Conservation (phyloP, 768 basidiomycete genomes). For the Tulasnella sp. region DNA sequence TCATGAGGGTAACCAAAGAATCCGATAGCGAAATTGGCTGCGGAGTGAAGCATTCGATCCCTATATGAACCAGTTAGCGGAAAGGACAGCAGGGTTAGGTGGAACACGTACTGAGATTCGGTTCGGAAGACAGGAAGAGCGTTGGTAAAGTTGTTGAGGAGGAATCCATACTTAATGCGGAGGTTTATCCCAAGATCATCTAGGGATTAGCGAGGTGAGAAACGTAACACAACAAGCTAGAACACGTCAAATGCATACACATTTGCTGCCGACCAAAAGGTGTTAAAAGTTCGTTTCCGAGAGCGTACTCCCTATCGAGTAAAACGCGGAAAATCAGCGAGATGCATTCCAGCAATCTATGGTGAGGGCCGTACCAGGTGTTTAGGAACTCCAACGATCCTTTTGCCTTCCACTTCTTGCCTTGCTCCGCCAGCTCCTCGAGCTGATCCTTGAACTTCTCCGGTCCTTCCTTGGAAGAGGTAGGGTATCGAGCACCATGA, state of each 20-base stretch:
- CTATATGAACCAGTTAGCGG: constrained; percentile 44
- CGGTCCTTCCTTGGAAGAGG: constrained; percentile 38
- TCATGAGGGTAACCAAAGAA: constrained; percentile 46
- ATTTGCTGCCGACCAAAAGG: constrained; percentile 45
- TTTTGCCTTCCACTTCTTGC: constrained; percentile 37
- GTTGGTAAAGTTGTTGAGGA: constrained; percentile 51
- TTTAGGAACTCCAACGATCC: constrained; percentile 47
- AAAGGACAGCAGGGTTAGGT: not conserved
- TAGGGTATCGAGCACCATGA: constrained; percentile 72
- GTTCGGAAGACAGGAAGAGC: constrained; percentile 49
- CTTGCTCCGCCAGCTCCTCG: constrained; percentile 3
- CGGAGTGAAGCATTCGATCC: constrained; percentile 58
- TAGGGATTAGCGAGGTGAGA: not conserved
- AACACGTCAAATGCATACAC: constrained; percentile 36
- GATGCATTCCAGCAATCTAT: constrained; percentile 60
- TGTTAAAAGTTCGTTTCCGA: constrained; percentile 72
- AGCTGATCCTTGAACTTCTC: constrained; percentile 30
- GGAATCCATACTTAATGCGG: constrained; percentile 67
- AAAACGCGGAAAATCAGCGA: constrained; percentile 36
- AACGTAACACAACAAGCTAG: not conserved
- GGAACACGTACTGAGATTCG: constrained; percentile 41
- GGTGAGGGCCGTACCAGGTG: constrained; percentile 40
- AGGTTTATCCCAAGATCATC: constrained; percentile 49
- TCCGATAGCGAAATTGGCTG: constrained; percentile 50
- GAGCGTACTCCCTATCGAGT: constrained; percentile 73